Evolutionary conservation across 441 rosid species (phyloP).

Genomic region (Daphne laureola): DNA sequence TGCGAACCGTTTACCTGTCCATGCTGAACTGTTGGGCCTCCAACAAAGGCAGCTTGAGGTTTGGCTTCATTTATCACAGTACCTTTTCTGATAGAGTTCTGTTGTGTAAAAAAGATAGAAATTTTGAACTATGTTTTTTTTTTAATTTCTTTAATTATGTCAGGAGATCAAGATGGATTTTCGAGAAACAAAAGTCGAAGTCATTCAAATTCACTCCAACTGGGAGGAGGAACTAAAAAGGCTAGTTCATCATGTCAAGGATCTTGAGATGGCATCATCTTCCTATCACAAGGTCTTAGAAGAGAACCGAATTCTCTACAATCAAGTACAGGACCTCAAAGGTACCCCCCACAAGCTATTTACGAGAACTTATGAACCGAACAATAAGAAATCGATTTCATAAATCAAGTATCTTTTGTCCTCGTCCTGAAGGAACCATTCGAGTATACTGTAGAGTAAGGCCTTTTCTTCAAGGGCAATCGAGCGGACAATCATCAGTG

Average conservation of each 20-base stretch:
- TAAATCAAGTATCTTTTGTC: not conserved
- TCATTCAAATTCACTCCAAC: slow-evolving; percentile 50
- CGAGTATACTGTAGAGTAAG: slow-evolving; percentile 86
- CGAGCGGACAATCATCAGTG: slow-evolving; percentile 53
- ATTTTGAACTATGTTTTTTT: too few species aligned
- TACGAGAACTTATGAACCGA: slow-evolving; percentile 9
- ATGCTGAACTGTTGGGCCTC: slow-evolving; percentile 32
- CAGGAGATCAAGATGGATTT: slow-evolving; percentile 56
- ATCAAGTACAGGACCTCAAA: slow-evolving; percentile 97
- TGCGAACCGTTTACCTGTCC: slow-evolving; percentile 21
- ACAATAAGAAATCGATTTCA: not conserved
- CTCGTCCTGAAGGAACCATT: slow-evolving; percentile 54
- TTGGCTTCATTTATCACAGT: not conserved
- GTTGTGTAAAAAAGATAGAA: not conserved
- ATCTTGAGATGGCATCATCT: slow-evolving; percentile 65
- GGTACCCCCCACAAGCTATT: slow-evolving; percentile 25
- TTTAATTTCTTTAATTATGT: slow-evolving; percentile 4
- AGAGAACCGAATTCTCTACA: slow-evolving; percentile 84
- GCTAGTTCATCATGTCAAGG: slow-evolving; percentile 56
- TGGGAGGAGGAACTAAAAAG: slow-evolving; percentile 60
- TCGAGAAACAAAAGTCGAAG: slow-evolving; percentile 45
- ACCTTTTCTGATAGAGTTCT: not conserved
- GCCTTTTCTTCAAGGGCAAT: slow-evolving; percentile 67
- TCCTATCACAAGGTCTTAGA: slow-evolving; percentile 75
- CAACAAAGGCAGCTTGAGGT: slow-evolving; percentile 79